Evolutionary conservation across 2,329 filamentous ascomycete species (phyloP).

Genomic region (Aspergillus spinulosporus): DNA sequence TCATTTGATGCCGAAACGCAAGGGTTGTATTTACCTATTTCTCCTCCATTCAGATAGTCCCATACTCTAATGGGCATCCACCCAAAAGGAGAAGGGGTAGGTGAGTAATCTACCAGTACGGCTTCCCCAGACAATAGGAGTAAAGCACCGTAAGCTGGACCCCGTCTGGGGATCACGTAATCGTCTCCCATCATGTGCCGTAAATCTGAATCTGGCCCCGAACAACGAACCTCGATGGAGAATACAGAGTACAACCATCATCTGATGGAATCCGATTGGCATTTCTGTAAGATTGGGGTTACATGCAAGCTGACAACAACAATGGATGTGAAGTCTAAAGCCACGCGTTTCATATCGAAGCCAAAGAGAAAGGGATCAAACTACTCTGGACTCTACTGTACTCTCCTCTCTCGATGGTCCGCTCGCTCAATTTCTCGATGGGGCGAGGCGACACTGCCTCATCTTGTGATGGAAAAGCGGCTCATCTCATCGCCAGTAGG

Average conservation of each 20-base stretch:
- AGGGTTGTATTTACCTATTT: background rate
- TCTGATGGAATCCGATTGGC: slow-evolving; percentile 12
- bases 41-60: background rate
- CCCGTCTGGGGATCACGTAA: background rate
- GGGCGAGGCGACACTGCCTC: background rate
- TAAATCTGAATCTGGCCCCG: background rate
- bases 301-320: slow-evolving; percentile 8
- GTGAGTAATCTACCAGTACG: background rate
- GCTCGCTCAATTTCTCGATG: slow-evolving; percentile 3
- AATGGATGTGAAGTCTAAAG: slow-evolving; percentile 14
- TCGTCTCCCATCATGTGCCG: slow-evolving; percentile 8
- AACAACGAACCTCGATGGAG: slow-evolving; percentile 8
- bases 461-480: slow-evolving; percentile 1
- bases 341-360: slow-evolving; percentile 18
- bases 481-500: background rate
- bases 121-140: slow-evolving; percentile 9
- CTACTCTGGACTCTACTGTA: background rate
- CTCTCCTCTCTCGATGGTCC: background rate
- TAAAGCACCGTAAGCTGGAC: background rate
- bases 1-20: slow-evolving; percentile 10
- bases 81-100: background rate
- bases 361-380: slow-evolving; percentile 17
- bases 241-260: slow-evolving; percentile 1
- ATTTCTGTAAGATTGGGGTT: slow-evolving; percentile 10
- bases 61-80: background rate